Evolutionary conservation across 2,329 filamentous ascomycete species (phyloP), one percentile per base, ranked within the genome.

Genomic region (Elsinoe australis): DNA sequence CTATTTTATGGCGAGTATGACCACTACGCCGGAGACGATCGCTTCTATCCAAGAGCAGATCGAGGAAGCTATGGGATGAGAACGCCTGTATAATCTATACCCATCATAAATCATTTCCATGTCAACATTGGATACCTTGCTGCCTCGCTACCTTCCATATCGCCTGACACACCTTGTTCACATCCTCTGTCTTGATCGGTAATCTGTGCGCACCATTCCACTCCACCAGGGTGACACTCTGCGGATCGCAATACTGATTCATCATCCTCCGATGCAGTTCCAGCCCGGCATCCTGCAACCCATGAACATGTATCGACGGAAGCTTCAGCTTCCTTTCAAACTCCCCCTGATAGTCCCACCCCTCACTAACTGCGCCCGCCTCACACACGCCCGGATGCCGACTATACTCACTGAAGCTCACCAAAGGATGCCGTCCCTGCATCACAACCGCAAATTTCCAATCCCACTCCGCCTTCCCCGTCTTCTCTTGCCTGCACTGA

Each of bases 181-280:
- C 82, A 62, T 88, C 84, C 22, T 64, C 66, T 17, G 66, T 69
- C 68, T 83, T 85, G 51, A 89, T 73, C 1, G 84, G 82, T 41
- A 90, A 69, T 4, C 85, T 68, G 61, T 90, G 85, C 1, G 71
- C 73, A 0, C 83, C 85, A 50, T 85, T 75, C 85, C 85, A 89
- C 61, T 87, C 81, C 1, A 89, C 62, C 36, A 87, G 52, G 31
- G 64, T 71, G 4, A 74, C 67, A 2, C 67, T 76, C 0, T 69
- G 72, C 7, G 67, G 59, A 42, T 77, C 70, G 59, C 79, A 85
- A 60, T 82, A 87, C 45, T 75, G 64, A 6, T 75, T 62, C 44
- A 79, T 58, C 55, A 82, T 58, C 59, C 71, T 67, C 48, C 72
- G 65, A 59, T 85, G 82, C 35, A 77, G 63, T 51, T 75, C 66